Evolutionary conservation across 768 basidiomycete genomes (phyloP), one percentile per base, ranked within the genome.

Genomic region (Mycena venus): DNA sequence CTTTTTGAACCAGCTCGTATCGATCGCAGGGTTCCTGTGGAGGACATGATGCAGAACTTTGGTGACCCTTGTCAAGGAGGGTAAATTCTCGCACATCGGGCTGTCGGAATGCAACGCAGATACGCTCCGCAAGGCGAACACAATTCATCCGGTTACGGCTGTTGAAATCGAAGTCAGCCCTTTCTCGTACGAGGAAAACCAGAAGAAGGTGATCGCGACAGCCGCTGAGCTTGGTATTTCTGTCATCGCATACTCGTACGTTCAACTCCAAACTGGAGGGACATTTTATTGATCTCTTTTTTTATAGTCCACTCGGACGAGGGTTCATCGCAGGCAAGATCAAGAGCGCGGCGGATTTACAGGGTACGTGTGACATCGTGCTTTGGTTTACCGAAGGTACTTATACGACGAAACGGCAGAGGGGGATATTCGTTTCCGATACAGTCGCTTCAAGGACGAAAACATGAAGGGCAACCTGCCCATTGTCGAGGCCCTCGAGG

Each of bases 91-190:
- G 76, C 87, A 91, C 78, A 91, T 93, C 68, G 91, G 91, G 3
- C 75, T 93, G 68, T 90, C 88, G 1, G 92, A 93, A 79, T 86
- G 87, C 77, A 84, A 82, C 21, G 89, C 86, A 0, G 82, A 79
- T 11, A 90, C 91, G 0, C 82, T 94, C 76, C 85, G 79, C 78
- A 85, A 75, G 60, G 85, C 79, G 36, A 69, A 80, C 51, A 75
- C 79, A 0, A 83, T 92, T 12, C 84, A 88, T 55, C 90, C 89
- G 2, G 87, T 93, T 70, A 85, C 89, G 15, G 85, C 88, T 19
- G 90, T 91, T 10, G 92, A 94, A 79, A 92, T 94, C 63, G 94
- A 94, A 79, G 83, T 92, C 49, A 92, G 90, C 77, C 87, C 90
- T 2, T 92, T 90, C 87, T 85, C 88, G 2, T 91, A 90, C 63